Evolutionary conservation across 108 stramenopile genomes (phyloP).

Genomic region (Conticribra guillardii): DNA sequence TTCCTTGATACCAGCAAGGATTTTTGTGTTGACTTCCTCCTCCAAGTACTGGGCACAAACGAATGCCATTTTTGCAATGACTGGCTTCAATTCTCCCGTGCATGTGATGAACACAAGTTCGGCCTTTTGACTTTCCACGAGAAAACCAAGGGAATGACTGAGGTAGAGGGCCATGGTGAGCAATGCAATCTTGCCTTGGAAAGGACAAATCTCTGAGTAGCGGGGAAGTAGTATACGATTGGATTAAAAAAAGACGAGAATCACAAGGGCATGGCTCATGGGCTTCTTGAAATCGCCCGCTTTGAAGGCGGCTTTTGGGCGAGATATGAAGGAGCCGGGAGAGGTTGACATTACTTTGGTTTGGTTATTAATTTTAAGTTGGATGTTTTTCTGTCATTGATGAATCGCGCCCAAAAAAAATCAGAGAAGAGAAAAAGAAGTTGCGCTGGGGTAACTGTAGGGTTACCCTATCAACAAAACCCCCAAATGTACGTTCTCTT

Average conservation of each 20-base stretch:
- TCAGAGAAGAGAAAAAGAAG: too few species aligned
- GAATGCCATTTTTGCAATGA: constrained; percentile 16
- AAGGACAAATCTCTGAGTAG: neutral
- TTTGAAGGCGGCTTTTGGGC: constrained; percentile 10
- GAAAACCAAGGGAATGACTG: constrained; percentile 16
- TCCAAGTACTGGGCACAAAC: neutral
- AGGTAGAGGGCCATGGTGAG: constrained; percentile 12
- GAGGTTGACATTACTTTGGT: neutral
- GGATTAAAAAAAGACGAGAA: constrained; percentile 16
- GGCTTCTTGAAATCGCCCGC: constrained; percentile 12
- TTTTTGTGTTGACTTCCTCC: neutral
- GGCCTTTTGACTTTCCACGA: constrained; percentile 2
- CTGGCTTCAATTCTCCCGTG: constrained; percentile 1
- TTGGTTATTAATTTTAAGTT: too few species aligned
- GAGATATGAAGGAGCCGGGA: neutral
- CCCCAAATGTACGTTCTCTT: too few species aligned
- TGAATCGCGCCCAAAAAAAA: too few species aligned
- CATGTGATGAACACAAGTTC: constrained; percentile 1
- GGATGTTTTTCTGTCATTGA: too few species aligned
- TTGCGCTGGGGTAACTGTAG: too few species aligned
- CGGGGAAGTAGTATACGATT: constrained; percentile 6
- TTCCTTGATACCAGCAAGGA: constrained; percentile 2
- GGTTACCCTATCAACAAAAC: too few species aligned
- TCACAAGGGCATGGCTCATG: constrained; percentile 9
- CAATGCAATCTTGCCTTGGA: constrained; percentile 21